phyloP scores from a whole-genome alignment of 2,329 filamentous ascomycete genomes.

The Fusarium nelsonii region DNA sequence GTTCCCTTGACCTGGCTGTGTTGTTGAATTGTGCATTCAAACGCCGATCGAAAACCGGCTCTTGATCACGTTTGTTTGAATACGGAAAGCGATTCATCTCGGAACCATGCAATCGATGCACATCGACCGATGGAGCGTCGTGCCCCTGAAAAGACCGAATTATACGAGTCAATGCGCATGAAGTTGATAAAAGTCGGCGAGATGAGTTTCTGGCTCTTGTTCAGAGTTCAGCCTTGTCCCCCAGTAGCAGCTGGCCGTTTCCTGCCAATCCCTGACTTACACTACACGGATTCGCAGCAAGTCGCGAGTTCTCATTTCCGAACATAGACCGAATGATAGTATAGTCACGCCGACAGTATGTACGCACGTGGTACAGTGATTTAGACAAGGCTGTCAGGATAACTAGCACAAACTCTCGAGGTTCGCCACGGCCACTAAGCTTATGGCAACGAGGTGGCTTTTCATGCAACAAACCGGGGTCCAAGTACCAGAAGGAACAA shows the following conservation, averaged over 20 bases:
- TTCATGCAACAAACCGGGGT: conserved; percentile 22
- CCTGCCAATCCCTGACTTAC: conserved; percentile 14
- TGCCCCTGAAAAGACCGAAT: conserved; percentile 32
- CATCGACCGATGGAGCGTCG: conserved; percentile 34
- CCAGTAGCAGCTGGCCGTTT: conserved; percentile 9
- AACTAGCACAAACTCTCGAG: background rate
- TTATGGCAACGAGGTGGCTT: conserved; percentile 10
- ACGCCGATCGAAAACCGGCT: conserved; percentile 52
- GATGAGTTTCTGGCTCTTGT: conserved; percentile 24
- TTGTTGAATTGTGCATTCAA: conserved; percentile 39
- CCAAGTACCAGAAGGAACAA: conserved; percentile 27
- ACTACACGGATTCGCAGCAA: background rate
- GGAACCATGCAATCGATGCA: conserved; percentile 41
- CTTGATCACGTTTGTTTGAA: conserved; percentile 43
- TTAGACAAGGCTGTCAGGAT: background rate
- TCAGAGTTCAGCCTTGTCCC: conserved; percentile 33
- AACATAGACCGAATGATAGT: conserved; percentile 1
- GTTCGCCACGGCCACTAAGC: conserved; percentile 3
- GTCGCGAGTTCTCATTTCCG: conserved; percentile 13
- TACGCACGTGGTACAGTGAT: background rate
- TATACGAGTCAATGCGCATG: conserved; percentile 44
- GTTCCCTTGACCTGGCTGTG: conserved; percentile 35
- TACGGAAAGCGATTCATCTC: conserved; percentile 43
- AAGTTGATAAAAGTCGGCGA: conserved; percentile 35
- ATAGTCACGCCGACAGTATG: conserved; percentile 1